Evolutionary conservation across 768 basidiomycete species (phyloP).

Genomic region (Leccinum incarnatum): DNA sequence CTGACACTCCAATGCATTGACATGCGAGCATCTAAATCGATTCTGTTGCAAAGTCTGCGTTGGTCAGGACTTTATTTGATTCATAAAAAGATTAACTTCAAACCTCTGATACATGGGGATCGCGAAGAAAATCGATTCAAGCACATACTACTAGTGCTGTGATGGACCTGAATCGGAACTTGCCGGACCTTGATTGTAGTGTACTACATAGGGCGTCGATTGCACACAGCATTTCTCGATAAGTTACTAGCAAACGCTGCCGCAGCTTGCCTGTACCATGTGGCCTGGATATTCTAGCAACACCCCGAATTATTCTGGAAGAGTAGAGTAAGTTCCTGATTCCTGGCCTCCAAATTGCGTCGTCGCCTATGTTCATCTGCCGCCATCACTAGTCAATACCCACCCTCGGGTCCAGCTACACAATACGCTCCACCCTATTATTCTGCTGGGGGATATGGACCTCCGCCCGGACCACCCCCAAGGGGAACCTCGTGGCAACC

Average conservation of each 20-base stretch:
- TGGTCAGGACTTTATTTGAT: no score
- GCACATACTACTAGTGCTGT: no score
- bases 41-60: no score
- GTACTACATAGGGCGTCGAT: no score
- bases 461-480: constrained; percentile 20
- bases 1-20: no score
- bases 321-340: constrained; percentile 13
- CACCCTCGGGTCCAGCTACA: constrained; percentile 15
- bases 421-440: constrained; percentile 9
- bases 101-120: no score
- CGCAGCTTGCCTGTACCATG: not conserved
- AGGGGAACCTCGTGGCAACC: constrained; percentile 1
- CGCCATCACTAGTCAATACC: constrained; percentile 36
- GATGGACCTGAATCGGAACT: not conserved
- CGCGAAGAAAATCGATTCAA: no score
- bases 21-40: no score
- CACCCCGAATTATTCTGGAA: not conserved
- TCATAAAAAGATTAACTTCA: no score
- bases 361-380: not conserved
- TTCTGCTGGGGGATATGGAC: constrained; percentile 9
- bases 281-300: constrained; percentile 7
- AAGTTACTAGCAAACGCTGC: not conserved
- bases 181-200: not conserved
- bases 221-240: not conserved
- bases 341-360: not conserved